These are phyloP conservation scores for Exophiala mesophila DNA, from an alignment of 2,329 filamentous ascomycete genomes.

Conservation along the genomic window DNA sequence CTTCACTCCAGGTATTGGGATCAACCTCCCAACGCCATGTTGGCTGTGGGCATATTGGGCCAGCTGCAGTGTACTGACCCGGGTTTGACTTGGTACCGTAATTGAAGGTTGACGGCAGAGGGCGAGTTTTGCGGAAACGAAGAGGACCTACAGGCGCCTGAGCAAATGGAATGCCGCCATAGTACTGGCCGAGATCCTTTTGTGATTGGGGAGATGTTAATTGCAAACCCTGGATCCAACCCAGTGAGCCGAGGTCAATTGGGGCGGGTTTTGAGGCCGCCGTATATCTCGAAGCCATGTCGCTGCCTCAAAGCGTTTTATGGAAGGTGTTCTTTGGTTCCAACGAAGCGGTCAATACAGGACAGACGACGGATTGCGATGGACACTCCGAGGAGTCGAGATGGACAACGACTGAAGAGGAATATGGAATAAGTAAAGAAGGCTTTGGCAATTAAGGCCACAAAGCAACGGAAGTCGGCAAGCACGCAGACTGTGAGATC, in stretches of 20 bases:
- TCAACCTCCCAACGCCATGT: background rate
- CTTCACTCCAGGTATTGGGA: constrained; percentile 3
- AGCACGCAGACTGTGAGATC: no score
- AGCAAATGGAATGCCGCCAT: constrained; percentile 1
- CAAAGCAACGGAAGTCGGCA: no score
- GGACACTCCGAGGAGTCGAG: no score
- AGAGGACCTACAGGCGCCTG: background rate
- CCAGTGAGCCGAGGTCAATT: background rate
- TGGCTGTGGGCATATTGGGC: constrained; percentile 1
- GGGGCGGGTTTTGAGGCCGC: background rate
- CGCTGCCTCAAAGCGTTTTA: no score
- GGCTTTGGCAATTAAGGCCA: no score
- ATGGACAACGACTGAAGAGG: no score
- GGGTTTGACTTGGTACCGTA: background rate
- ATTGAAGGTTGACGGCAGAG: background rate
- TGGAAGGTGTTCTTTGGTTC: no score
- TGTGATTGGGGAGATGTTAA: background rate
- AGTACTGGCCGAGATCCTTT: background rate
- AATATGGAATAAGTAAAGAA: no score
- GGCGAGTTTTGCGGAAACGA: background rate
- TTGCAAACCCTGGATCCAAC: background rate
- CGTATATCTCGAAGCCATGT: background rate
- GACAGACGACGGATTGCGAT: no score
- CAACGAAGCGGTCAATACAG: no score
- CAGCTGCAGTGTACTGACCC: background rate